Conservation (phyloP, 2,329 filamentous ascomycete species). For the Colletotrichum tamarilloi region DNA sequence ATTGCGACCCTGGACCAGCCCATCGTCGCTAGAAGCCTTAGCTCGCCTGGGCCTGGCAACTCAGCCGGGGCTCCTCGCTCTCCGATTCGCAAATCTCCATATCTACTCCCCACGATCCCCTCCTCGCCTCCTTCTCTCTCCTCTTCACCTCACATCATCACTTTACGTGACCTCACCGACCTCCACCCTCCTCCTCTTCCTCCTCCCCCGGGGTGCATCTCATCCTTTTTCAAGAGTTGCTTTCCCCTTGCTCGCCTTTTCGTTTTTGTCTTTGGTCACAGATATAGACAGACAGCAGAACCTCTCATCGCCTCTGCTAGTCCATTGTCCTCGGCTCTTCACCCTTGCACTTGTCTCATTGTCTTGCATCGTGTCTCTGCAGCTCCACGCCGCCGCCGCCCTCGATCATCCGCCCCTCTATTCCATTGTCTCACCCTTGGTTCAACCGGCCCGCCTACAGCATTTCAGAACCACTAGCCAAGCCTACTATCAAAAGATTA, state of each 20-base stretch:
- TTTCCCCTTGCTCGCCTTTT: background rate
- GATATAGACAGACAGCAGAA: slow-evolving; percentile 19
- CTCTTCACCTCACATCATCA: slow-evolving; percentile 22
- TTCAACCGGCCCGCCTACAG: slow-evolving; percentile 32
- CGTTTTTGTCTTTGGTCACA: background rate
- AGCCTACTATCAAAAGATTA: slow-evolving; percentile 22
- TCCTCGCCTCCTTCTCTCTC: slow-evolving; percentile 25
- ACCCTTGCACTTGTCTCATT: slow-evolving; percentile 28
- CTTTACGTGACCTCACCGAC: slow-evolving; percentile 8
- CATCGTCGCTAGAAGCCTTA: slow-evolving; percentile 19
- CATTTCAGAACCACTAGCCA: slow-evolving; percentile 27
- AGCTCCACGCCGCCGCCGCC: slow-evolving; percentile 21
- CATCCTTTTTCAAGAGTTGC: slow-evolving; percentile 1
- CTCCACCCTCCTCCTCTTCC: slow-evolving; percentile 5
- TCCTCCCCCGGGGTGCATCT: background rate
- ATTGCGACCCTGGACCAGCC: slow-evolving; percentile 1
- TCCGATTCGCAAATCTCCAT: slow-evolving; percentile 33
- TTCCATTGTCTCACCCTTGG: slow-evolving; percentile 32
- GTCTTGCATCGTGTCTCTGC: slow-evolving; percentile 35
- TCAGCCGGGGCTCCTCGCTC: slow-evolving; percentile 16
- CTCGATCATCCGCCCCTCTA: slow-evolving; percentile 8
- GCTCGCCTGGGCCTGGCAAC: background rate
- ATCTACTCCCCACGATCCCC: slow-evolving; percentile 35
- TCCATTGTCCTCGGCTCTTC: background rate
- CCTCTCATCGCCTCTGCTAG: background rate